Percentiles rank a stretch among this genome's conserved stretches.
Conservation (phyloP, 768 basidiomycete species). For the Mycena floridula region DNA sequence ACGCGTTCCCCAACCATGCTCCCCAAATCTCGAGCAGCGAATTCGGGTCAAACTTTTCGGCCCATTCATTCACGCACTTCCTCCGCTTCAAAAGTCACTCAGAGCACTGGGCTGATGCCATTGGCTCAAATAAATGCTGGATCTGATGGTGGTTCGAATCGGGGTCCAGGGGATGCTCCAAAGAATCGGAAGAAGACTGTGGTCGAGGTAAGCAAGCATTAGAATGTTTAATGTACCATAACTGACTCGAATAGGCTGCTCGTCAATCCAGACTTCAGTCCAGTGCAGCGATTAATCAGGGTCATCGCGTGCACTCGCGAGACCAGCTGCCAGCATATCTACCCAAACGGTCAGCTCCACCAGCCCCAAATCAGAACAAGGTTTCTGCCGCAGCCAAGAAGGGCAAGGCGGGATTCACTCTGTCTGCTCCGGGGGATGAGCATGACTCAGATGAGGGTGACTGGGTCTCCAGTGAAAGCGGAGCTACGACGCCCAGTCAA, state of each 20-base stretch:
- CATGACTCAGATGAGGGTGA: slow-evolving; percentile 67
- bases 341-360: slow-evolving; percentile 12
- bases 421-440: slow-evolving; percentile 41
- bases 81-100: no score
- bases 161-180: no score
- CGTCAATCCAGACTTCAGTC: slow-evolving; percentile 46
- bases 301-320: slow-evolving; percentile 28
- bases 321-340: slow-evolving; percentile 19
- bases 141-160: no score
- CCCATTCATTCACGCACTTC: no score
- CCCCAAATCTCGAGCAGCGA: no score
- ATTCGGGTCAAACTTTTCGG: no score
- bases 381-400: slow-evolving; percentile 25
- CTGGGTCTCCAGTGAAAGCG: slow-evolving; percentile 77
- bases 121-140: no score
- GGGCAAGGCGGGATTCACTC: slow-evolving; percentile 57
- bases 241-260: slow-evolving; percentile 9
- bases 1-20: no score
- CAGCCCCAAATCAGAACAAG: slow-evolving; percentile 19
- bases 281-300: slow-evolving; percentile 26
- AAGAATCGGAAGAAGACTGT: no score
- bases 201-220: no score
- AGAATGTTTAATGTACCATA: no score
- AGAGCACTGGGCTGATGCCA: no score
- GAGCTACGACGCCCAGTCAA: slow-evolving; percentile 59